Base-by-base conservation (phyloP, 2,329 filamentous ascomycete genomes). In the Waltergamsia citrina region DNA sequence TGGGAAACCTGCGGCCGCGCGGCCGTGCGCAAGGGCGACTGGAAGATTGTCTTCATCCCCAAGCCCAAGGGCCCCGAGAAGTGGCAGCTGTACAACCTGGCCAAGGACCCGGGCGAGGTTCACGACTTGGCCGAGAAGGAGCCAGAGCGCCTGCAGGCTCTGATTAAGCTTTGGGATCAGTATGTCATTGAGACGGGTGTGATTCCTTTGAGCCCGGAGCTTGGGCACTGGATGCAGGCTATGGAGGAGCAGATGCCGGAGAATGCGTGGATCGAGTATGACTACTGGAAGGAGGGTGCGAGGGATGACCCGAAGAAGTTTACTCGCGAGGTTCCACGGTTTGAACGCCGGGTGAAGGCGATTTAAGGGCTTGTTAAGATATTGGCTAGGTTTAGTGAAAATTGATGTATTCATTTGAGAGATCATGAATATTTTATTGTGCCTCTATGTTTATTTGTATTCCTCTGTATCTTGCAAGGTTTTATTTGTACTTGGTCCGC, bases 201-300 rank as follows among this genome's bases (percentile, higher is more conserved):
- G 5, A 33, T 37, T 21, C 35, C 35, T 9, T 25, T 37, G 25
- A 37, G 35, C 12, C 74, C 73, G 3, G 72, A 71, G 37, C 50
- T 78, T 28, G 74, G 74, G 1, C 56, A 68, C 3, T 78, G 69
- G 54, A 54, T 78, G 31, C 69, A 69, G 39, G 73, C 72, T 1
- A 75, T 68, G 43, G 74, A 78, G 51, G 71, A 67, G 37, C 72
- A 78, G 57, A 78, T 78, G 74, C 69, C 68, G 2, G 73, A 78
- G 48, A 73, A 76, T 46, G 71, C 67, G 3, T 78, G 73, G 74
- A 77, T 78, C 57, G 71, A 78, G 54, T 78, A 74, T 48, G 71
- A 77, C 51, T 78, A 77, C 42, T 78, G 73, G 73, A 57, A 59
- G 29, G 51, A 56, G 2, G 56, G 55, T 3, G 56, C 56, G 2